Percentiles rank a stretch among this genome's conserved stretches.
phyloP scores from a whole-genome alignment of 1,139 yeast species.

The Suhomyces bokatorum region DNA sequence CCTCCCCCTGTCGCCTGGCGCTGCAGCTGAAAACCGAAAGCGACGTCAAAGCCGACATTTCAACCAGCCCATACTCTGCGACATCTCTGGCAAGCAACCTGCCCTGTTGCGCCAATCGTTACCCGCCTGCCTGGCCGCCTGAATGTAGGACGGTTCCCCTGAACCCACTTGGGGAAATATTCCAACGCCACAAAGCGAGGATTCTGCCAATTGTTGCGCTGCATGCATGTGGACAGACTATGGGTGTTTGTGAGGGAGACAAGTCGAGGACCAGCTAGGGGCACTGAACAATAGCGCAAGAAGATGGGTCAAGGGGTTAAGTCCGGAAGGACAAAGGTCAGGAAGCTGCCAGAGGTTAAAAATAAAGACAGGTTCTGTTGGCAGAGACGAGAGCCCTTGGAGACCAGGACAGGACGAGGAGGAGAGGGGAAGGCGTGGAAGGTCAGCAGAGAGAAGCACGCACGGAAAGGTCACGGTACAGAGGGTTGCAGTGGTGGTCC shows the following conservation, averaged over 20 bases:
- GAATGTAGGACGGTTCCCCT: constrained; percentile 3
- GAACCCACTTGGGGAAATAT: constrained; percentile 7
- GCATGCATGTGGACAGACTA: background rate
- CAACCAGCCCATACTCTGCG: background rate
- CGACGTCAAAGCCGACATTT: background rate
- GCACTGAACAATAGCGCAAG: background rate
- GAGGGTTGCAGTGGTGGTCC: no score
- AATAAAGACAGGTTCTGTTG: no score
- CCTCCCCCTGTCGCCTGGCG: no score
- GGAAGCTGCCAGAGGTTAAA: background rate
- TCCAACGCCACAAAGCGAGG: constrained; percentile 1
- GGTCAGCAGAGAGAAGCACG: no score
- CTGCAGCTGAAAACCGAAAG: no score
- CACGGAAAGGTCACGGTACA: no score
- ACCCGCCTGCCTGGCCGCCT: background rate
- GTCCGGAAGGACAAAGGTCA: background rate
- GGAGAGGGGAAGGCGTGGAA: no score
- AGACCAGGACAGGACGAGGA: no score
- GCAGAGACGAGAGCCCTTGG: no score
- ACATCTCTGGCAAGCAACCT: background rate
- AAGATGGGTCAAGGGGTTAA: background rate
- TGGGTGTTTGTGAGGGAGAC: no score
- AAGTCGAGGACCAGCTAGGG: background rate
- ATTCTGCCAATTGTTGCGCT: constrained; percentile 4
- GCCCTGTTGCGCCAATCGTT: background rate